Base-by-base conservation (phyloP, 768 basidiomycete species). In the Trametes villosa region DNA sequence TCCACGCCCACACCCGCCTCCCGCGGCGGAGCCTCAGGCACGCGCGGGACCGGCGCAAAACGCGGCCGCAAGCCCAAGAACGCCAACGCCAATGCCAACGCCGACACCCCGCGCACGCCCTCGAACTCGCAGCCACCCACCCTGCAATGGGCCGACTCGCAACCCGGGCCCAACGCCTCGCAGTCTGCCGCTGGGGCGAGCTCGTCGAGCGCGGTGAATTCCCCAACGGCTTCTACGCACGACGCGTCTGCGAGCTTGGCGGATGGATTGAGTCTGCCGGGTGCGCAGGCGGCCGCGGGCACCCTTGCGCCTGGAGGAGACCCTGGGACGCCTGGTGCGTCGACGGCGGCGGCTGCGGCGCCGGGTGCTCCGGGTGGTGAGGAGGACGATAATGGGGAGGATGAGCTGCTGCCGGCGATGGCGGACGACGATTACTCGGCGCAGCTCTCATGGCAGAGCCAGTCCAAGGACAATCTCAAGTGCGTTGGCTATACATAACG, bases 381-480 rank as follows among this genome's bases (percentile, higher is more conserved):
- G 33, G 83, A 81, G 48, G 82, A 88, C n/a, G 89, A 75, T 0
- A 91, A 88, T 58, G 89, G 82, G 11, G 91, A 92, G 50, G 91
- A 93, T 59, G 90, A 93, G 64, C 71, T 91, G 42, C 70, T 92
- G 33, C 89, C 90, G 44, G 89, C 88, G 9, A 92, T 93, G 91
- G 91, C 91, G 1, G 92, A 94, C 62, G 92, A 93, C 62, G 92
- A 93, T 64, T 93, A 92, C 72, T 91, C 91, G 12, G 89, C 90
- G 1, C 92, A 92, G 67, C 71, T 88, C 55, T 87, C 87, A 4
- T 92, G 86, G 85, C 88, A 92, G 75, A 92, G 89, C 63, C 91
- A 93, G 77, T 91, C 91, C 45, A 93, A 93, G 66, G 91, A 91
- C 70, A 93, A 94, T 70, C 76, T 93, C 29, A 93, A 91, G 91